phyloP scores from a whole-genome alignment of 176 grass and related monocot genomes.

The Zea luxurians region DNA sequence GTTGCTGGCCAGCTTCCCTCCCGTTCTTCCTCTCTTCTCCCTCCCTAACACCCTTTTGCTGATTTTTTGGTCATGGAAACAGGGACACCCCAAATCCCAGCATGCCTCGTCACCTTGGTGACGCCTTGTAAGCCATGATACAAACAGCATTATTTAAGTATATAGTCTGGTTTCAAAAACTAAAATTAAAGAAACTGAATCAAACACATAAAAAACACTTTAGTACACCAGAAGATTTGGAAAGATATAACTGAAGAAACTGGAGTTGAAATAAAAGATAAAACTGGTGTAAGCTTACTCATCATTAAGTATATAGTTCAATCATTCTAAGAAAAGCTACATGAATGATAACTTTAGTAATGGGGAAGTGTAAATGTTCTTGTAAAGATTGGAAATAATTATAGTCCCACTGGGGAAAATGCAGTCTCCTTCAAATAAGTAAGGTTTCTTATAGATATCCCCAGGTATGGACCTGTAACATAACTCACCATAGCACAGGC shows the following conservation, averaged over 20 bases:
- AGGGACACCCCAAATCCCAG: not conserved
- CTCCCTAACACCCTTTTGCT: not conserved
- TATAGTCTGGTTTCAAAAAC: not conserved
- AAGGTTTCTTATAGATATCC: not conserved
- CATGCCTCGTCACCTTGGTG: not conserved
- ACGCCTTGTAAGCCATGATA: not conserved
- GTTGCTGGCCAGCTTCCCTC: not conserved
- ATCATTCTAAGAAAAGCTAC: not conserved
- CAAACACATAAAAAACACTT: not conserved
- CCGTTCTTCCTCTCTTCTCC: not conserved
- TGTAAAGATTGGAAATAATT: not conserved
- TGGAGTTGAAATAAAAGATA: slow-evolving; percentile 2
- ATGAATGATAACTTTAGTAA: not conserved
- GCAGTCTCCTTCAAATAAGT: slow-evolving; percentile 3
- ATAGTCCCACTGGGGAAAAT: not conserved
- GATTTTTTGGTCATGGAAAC: not conserved
- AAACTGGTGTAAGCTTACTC: not conserved
- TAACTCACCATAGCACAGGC: not conserved
- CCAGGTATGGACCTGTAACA: slow-evolving; percentile 6
- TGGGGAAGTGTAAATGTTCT: slow-evolving; percentile 6
- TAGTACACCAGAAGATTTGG: slow-evolving; percentile 6
- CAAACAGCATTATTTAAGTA: not conserved
- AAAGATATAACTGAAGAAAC: slow-evolving; percentile 4
- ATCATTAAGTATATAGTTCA: slow-evolving; percentile 22
- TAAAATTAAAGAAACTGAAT: slow-evolving; percentile 9